Conservation (phyloP, 2,329 filamentous ascomycete genomes). For the Emergomyces pasteurianus region DNA sequence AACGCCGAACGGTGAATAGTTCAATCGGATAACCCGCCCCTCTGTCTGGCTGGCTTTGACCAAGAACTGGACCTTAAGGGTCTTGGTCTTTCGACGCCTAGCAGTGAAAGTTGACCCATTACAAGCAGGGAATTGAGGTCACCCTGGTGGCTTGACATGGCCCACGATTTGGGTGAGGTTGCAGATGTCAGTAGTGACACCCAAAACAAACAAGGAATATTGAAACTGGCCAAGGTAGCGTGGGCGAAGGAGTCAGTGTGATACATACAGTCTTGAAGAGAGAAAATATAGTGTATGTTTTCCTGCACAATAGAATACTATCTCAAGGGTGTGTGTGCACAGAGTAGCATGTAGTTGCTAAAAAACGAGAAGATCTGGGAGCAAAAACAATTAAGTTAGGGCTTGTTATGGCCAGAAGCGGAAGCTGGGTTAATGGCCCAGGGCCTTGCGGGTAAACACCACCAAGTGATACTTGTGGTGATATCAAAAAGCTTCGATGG, state of each 20-base stretch:
- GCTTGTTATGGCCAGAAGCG: not conserved
- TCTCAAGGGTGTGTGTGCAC: too few species aligned
- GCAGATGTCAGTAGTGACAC: conserved; percentile 4
- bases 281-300: not conserved
- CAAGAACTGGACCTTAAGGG: not conserved
- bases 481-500: not conserved
- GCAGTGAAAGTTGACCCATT: not conserved
- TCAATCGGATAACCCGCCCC: not conserved
- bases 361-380: not conserved
- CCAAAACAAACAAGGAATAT: not conserved
- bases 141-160: conserved; percentile 1
- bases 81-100: not conserved
- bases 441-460: not conserved
- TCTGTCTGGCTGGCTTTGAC: not conserved
- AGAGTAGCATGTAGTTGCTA: too few species aligned
- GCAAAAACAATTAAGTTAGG: not conserved
- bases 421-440: not conserved
- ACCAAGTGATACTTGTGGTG: too few species aligned
- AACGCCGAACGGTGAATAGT: not conserved
- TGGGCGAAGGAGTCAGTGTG: not conserved
- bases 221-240: not conserved
- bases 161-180: not conserved
- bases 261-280: not conserved
- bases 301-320: not conserved
- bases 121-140: not conserved